Evolutionary conservation across 345 rosid genomes (phyloP), one percentile per base, ranked within the genome.

Genomic region (Pugionium dolabratum): DNA sequence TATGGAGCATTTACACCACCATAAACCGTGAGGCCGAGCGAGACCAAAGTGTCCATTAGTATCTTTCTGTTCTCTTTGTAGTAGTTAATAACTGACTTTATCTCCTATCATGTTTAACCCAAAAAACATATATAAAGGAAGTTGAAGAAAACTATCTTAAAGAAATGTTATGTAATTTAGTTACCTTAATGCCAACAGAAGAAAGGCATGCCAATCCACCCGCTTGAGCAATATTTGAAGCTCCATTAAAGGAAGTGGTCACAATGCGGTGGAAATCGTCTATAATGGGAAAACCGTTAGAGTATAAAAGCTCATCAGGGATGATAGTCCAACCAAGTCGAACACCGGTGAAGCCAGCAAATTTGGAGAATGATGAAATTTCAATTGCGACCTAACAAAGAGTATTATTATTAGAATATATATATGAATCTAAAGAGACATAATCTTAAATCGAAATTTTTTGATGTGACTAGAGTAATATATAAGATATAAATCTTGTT

Each of bases 271-370:
- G 70, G 28, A 74, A 91, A 56, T 91, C 98, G 1, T 83, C 77
- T 62, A 82, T 79, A 5, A 88, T 70, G 28, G 94, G 94, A 62
- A 80, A 84, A 1, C 94, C 94, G 59, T 77, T 83, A 5, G 91
- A 84, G 59, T 71, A 91, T 4, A 59, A 53, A 36, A 91, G 88
- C 71, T 88, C 94, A 70, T 85, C 79, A 4, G 96, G 94, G 41
- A 91, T 86, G 42, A 88, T 84, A 0, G 90, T 83, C 98, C 96
- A 91, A 42, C 98, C 98, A 30, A 88, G 94, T 7, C 98, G 84
- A 43, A 88, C 91, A 1, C 98, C 98, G 0, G 96, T 88, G 80
- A 91, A 91, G 8, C 96, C 98, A 31, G 91, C 91, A 68, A 86
- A 84, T 64, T 91, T 91, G 48, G 96, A 88, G 74, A 88, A 88